Conservation (phyloP, 495 filamentous ascomycete genomes). For the Pyrenopolyporus hunteri region DNA sequence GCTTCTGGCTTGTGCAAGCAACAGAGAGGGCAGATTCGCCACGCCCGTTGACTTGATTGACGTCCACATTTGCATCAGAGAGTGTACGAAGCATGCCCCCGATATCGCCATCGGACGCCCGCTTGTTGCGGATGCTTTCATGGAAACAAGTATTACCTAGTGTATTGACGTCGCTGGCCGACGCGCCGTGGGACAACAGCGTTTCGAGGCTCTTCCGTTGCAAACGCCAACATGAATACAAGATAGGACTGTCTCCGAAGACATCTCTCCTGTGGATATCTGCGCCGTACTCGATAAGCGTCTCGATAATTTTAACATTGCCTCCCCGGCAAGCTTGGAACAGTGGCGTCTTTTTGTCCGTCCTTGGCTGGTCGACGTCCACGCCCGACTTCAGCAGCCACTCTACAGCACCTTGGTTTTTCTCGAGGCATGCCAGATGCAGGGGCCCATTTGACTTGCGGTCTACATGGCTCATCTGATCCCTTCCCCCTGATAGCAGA, state of each 20-base stretch:
- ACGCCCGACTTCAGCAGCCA: neutral
- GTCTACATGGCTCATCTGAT: neutral
- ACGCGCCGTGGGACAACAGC: neutral
- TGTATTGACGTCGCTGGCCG: neutral
- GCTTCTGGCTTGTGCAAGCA: neutral
- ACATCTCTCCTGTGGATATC: slow-evolving; percentile 3
- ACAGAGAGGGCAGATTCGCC: neutral
- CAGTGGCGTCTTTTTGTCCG: neutral
- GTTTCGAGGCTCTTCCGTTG: neutral
- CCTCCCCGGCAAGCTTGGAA: neutral
- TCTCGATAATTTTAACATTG: neutral
- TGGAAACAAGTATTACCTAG: neutral
- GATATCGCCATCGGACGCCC: neutral
- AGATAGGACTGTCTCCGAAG: neutral
- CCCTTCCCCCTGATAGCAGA: neutral
- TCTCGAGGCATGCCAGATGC: slow-evolving; percentile 3
- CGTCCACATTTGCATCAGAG: neutral
- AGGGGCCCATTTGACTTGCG: neutral
- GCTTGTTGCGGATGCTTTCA: neutral
- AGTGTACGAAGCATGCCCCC: neutral
- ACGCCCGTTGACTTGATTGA: neutral
- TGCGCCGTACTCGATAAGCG: neutral
- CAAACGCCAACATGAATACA: neutral
- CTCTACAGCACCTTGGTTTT: neutral
- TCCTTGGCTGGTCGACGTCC: neutral